phyloP scores from a whole-genome alignment of 768 basidiomycete species.

The Tricholoma sp. region DNA sequence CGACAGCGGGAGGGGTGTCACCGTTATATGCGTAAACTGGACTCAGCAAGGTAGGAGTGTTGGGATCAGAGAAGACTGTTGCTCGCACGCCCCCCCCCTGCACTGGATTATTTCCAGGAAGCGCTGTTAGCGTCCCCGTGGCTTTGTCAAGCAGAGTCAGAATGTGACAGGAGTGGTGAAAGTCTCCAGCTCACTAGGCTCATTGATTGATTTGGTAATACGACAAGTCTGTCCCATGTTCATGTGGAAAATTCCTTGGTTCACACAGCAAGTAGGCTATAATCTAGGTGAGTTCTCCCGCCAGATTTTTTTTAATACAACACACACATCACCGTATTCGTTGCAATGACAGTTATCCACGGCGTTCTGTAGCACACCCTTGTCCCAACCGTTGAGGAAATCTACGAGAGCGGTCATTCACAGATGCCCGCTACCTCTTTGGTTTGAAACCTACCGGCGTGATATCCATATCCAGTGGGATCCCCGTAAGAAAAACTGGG shows the following conservation, averaged over 20 bases:
- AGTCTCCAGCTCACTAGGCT: constrained; percentile 32
- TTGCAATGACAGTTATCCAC: constrained; percentile 50
- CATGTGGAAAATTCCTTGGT: constrained; percentile 40
- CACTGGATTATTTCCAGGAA: constrained; percentile 54
- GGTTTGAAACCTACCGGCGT: constrained; percentile 36
- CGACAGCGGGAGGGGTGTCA: constrained; percentile 31
- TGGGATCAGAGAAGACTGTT: constrained; percentile 26
- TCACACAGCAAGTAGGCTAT: constrained; percentile 39
- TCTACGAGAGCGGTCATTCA: constrained; percentile 24
- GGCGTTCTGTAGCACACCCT: constrained; percentile 47
- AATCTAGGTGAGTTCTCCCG: constrained; percentile 2
- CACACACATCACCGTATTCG: constrained; percentile 36
- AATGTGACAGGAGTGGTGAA: not conserved
- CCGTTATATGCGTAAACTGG: constrained; percentile 47
- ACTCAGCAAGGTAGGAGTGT: constrained; percentile 33
- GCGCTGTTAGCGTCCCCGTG: constrained; percentile 38
- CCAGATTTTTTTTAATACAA: not conserved
- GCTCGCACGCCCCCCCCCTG: constrained; percentile 31
- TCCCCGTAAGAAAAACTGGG: constrained; percentile 49
- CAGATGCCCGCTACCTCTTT: not conserved
- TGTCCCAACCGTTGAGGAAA: constrained; percentile 60
- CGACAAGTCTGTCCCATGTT: constrained; percentile 35
- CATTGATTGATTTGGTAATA: constrained; percentile 43
- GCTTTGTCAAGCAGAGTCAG: constrained; percentile 24
- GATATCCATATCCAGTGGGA: constrained; percentile 57